Base-by-base conservation (phyloP, 164 flowering plant species). In the Piper betle region DNA sequence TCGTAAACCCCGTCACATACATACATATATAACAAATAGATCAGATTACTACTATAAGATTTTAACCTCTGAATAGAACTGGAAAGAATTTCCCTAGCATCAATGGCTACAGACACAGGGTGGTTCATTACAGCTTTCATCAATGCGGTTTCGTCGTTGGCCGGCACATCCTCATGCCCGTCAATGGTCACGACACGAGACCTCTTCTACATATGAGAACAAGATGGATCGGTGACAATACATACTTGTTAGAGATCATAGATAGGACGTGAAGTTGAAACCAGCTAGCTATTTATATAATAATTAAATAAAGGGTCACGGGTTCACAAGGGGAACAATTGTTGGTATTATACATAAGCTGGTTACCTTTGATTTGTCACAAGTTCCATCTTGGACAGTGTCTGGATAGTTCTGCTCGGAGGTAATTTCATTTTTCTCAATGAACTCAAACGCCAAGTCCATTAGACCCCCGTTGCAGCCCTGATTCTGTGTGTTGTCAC, bases 401-500 rank as follows among this genome's bases (percentile, higher is more conserved):
- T 91, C 88, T 39, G 96, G 97, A 68, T 91, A 91, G 52, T 64
- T 65, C 43, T 69, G 9, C 69, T 91, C 94, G 2, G 82, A 72
- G 3, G 96, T 80, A 52, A 91, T 53, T 9, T 89, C 88, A 58
- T 78, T 74, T 56, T 76, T 43, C 69, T 78, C 78, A 63, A 91
- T 82, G 73, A 74, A 88, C 15, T 79, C 86, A 25, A 91, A 85
- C 5, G 92, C 97, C 6, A n/a, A n/a, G n/a, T n/a, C n/a, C n/a
- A n/a, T n/a, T n/a, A n/a, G n/a, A n/a, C n/a, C n/a, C n/a, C n/a
- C 97, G 57, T 79, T 79, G 65, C 97, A 91, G 13, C 97, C 96
- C 60, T 78, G 75, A 64, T 88, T 87, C 8, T 82, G 62, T 17
- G 37, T 48, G 46, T 75, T 86, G 76, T 88, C 96, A 67, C 96